A percentile compares a stretch with the other conserved stretches of the same genome.
Conservation (phyloP, 257 asterid genomes). For the Cruciata laevipes region DNA sequence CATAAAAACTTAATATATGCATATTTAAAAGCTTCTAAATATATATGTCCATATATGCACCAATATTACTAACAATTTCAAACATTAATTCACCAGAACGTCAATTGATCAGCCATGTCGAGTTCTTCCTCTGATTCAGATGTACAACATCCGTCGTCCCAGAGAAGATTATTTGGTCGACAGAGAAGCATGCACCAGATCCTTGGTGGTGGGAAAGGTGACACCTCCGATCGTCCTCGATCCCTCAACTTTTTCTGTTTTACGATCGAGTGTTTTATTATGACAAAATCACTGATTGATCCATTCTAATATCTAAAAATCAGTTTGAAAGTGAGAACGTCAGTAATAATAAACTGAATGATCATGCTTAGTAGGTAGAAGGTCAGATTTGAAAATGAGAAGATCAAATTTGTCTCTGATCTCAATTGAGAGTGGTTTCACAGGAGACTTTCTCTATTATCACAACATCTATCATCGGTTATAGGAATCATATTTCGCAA, state of each 20-base stretch:
- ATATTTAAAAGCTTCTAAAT: not conserved
- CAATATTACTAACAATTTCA: not conserved
- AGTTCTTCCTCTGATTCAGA: constrained; percentile 53
- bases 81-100: not conserved
- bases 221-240: not conserved
- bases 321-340: no score
- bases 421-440: no score
- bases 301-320: no score
- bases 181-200: constrained; percentile 45
- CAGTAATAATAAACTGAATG: no score
- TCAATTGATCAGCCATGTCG: constrained; percentile 30
- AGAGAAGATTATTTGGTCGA: constrained; percentile 41
- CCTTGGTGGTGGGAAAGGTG: constrained; percentile 76
- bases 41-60: not conserved
- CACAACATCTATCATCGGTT: no score
- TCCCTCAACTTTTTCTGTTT: constrained; percentile 1
- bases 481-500: not conserved
- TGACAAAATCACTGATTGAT: no score
- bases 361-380: no score
- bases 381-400: no score
- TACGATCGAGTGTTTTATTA: no score
- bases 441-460: no score
- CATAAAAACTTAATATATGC: not conserved
- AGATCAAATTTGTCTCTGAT: no score
- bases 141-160: constrained; percentile 25